Conservation (phyloP, 306 rosid species). For the Lathyrus sativus region DNA sequence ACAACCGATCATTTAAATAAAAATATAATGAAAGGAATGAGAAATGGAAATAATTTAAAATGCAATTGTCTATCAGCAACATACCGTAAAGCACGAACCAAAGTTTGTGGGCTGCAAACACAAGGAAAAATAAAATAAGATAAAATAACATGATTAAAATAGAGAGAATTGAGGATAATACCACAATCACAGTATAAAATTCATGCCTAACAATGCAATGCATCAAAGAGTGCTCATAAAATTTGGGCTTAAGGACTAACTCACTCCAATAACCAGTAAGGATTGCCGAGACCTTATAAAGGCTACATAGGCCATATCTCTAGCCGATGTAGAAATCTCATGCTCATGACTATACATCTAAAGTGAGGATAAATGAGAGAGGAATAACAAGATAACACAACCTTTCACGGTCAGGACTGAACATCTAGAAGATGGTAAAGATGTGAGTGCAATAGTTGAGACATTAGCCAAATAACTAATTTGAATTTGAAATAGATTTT, state of each 20-base stretch:
- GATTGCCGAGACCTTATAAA: not conserved
- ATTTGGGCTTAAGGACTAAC: constrained; percentile 13
- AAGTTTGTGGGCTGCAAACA: constrained; percentile 85
- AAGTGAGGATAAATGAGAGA: not conserved
- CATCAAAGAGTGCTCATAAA: constrained; percentile 27
- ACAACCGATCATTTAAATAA: constrained; percentile 28
- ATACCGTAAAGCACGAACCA: constrained; percentile 95
- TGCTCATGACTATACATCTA: not conserved
- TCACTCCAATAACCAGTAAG: constrained; percentile 5
- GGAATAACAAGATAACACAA: constrained; percentile 15
- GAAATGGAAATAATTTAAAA: not conserved
- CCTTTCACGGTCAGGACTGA: not conserved
- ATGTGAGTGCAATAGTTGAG: not conserved
- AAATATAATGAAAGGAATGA: constrained; percentile 18
- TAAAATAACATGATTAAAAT: constrained; percentile 6
- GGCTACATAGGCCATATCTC: not conserved
- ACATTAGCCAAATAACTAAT: not conserved
- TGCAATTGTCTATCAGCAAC: constrained; percentile 35
- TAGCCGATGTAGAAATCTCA: not conserved
- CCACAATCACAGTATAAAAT: constrained; percentile 25
- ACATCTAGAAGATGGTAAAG: not conserved
- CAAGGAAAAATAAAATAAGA: constrained; percentile 15
- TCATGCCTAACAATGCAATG: constrained; percentile 22
- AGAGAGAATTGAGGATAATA: constrained; percentile 35
- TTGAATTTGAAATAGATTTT: not conserved